Base-by-base conservation (phyloP, 1,284 basidiomycete species). In the Rhodotorula sp. region DNA sequence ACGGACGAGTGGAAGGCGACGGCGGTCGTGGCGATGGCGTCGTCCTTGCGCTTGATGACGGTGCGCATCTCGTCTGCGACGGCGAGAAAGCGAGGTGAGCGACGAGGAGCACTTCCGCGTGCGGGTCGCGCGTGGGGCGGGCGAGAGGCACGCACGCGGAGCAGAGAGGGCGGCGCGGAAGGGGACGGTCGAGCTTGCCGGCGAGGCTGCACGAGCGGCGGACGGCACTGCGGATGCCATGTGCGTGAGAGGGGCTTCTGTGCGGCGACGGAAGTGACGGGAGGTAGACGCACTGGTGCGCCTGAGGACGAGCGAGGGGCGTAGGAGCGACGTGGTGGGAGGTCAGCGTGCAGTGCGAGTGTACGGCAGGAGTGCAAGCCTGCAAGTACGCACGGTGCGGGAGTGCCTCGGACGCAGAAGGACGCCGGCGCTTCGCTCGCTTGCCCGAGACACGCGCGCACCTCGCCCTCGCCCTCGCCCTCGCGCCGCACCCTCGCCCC, bases 1-100 rank as follows among this genome's bases (percentile, higher is more conserved):
- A 72, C 70, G 27, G 70, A 72, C 25, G 67, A 67, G 52, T 72
- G 70, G 60, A 72, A 72, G 2, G 66, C 70, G 34, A 72, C 70
- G 46, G 70, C 70, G 13, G 70, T 72, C 3, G 70, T 72, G 3
- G 70, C 63, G 45, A 72, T 45, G 12, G 48, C 61, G 13, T 62
- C 61, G 46, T 72, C 25, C 50, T 68, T 68, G 48, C 70, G 70
- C 58, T 72, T 72, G 70, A 72, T 72, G 27, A 68, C 59, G 9
- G 70, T 72, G 55, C 61, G 64, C 34, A 72, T 68, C 63, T 72
- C 70, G 56, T 68, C 70, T 72, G 63, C n/a, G 16, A 3, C 8
- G 19, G 19, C 21, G 55, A 45, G 14, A 27, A 27, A 7, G 53
- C 7, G 27, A 34, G 27, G 12, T 34, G 34, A 34, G 34, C 34